Percentiles rank a stretch among this genome's conserved stretches.
Evolutionary conservation across 148 eudicot species (phyloP).

Genomic region (Pharnaceum exiguum): DNA sequence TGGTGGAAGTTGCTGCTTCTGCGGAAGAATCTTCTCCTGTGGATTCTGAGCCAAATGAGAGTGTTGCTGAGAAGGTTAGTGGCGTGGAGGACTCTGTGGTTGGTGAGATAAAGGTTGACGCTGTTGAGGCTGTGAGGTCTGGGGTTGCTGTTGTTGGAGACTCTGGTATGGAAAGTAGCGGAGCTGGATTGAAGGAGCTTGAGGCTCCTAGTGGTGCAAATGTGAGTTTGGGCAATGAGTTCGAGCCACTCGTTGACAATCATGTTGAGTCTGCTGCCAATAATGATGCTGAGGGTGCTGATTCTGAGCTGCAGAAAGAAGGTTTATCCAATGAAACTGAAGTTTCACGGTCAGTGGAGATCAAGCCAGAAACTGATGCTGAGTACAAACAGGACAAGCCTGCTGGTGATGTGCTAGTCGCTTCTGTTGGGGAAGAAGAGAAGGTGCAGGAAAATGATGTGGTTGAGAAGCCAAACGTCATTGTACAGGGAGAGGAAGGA

Average conservation of each 20-base stretch:
- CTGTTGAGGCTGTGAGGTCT: constrained; percentile 20
- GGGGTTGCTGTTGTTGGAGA: constrained; percentile 36
- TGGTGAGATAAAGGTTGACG: constrained; percentile 25
- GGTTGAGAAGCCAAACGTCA: constrained; percentile 3
- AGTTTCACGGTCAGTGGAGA: constrained; percentile 7
- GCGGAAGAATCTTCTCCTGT: constrained; percentile 16
- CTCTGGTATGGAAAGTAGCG: background rate
- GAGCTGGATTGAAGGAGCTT: constrained; percentile 8
- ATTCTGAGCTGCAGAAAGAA: constrained; percentile 3
- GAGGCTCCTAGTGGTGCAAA: constrained; percentile 9
- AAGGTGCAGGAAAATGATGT: constrained; percentile 18
- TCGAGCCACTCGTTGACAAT: constrained; percentile 12
- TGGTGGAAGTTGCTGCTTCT: constrained; percentile 9
- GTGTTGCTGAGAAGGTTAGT: constrained; percentile 12
- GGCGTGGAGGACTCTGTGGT: constrained; percentile 35
- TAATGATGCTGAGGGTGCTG: constrained; percentile 11
- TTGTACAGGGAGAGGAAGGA: constrained; percentile 7
- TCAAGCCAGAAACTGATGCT: constrained; percentile 17
- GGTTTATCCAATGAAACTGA: constrained; percentile 1
- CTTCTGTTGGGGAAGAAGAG: constrained; percentile 21
- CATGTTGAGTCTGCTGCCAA: constrained; percentile 1
- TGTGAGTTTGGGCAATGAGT: constrained; percentile 19
- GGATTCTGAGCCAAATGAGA: constrained; percentile 10
- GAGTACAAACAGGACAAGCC: constrained; percentile 26
- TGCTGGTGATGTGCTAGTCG: constrained; percentile 12